Conservation (phyloP, 1,284 basidiomycete genomes). For the Puccinia polysora region DNA sequence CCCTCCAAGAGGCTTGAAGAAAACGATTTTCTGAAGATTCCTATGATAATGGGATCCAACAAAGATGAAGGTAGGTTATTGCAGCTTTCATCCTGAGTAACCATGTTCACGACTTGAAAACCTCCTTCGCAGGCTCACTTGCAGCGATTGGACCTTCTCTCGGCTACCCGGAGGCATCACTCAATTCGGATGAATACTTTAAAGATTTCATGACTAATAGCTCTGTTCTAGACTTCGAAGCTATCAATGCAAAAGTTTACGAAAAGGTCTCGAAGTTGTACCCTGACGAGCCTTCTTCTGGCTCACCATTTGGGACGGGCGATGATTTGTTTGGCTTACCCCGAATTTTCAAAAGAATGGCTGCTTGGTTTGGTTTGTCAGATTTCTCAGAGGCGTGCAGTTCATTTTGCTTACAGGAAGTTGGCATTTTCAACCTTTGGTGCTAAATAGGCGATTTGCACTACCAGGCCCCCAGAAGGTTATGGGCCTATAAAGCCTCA, state of each 20-base stretch:
- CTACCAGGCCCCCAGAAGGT: slow-evolving; percentile 36
- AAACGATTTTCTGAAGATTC: slow-evolving; percentile 20
- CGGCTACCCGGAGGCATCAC: not conserved
- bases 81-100: not conserved
- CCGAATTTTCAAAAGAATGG: slow-evolving; percentile 27
- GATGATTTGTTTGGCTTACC: slow-evolving; percentile 28
- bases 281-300: slow-evolving; percentile 44
- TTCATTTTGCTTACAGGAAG: not conserved
- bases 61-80: slow-evolving; percentile 31
- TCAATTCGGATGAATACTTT: slow-evolving; percentile 22
- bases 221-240: slow-evolving; percentile 19
- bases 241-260: slow-evolving; percentile 18
- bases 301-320: slow-evolving; percentile 47
- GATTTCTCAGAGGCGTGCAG: not conserved
- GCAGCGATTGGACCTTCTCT: slow-evolving; percentile 11
- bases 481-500: slow-evolving; percentile 24
- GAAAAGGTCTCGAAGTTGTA: slow-evolving; percentile 44
- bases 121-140: not conserved
- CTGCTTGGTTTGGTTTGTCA: slow-evolving; percentile 36
- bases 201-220: slow-evolving; percentile 27
- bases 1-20: slow-evolving; percentile 26
- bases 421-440: not conserved
- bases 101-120: not conserved
- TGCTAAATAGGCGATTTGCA: slow-evolving; percentile 29
- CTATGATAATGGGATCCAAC: slow-evolving; percentile 30